Conservation (phyloP, 208 protist genomes). For the Trypanosomatidae sp. region DNA sequence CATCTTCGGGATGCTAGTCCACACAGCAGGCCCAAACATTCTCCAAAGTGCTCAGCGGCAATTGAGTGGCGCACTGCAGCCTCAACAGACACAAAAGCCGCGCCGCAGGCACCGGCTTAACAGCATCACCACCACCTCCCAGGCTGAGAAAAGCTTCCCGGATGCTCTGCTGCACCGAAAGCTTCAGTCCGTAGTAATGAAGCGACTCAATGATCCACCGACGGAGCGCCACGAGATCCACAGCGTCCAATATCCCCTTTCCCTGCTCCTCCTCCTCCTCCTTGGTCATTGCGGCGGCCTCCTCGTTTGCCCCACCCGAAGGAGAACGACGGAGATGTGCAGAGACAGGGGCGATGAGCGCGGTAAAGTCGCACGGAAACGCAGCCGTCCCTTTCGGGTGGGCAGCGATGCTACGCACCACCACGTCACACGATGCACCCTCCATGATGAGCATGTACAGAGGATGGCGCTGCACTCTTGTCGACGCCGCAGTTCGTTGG, state of each 20-base stretch:
- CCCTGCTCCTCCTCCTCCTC: too few species aligned
- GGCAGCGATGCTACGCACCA: conserved; percentile 23
- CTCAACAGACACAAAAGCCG: too few species aligned
- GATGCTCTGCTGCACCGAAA: too few species aligned
- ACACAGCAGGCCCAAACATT: conserved; percentile 26
- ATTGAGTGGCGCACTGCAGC: conserved; percentile 12
- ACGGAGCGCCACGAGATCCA: conserved; percentile 6
- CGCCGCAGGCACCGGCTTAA: background rate
- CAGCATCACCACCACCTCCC: background rate
- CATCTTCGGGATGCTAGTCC: background rate
- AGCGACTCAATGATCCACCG: conserved; percentile 44
- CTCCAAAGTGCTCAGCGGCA: conserved; percentile 29
- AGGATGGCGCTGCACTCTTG: too few species aligned
- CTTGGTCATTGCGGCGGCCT: too few species aligned
- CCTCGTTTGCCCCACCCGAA: too few species aligned
- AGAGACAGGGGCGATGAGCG: background rate
- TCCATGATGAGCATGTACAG: conserved; percentile 35
- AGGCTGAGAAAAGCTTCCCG: too few species aligned
- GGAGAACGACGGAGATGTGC: too few species aligned
- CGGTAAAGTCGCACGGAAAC: conserved; percentile 44
- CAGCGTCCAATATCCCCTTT: too few species aligned
- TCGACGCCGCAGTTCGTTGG: too few species aligned
- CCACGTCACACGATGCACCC: background rate
- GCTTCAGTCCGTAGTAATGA: conserved; percentile 42
- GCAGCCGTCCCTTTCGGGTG: conserved; percentile 25